Conservation (phyloP, 2,329 filamentous ascomycete genomes). For the Beauveria scarabaeidicola region DNA sequence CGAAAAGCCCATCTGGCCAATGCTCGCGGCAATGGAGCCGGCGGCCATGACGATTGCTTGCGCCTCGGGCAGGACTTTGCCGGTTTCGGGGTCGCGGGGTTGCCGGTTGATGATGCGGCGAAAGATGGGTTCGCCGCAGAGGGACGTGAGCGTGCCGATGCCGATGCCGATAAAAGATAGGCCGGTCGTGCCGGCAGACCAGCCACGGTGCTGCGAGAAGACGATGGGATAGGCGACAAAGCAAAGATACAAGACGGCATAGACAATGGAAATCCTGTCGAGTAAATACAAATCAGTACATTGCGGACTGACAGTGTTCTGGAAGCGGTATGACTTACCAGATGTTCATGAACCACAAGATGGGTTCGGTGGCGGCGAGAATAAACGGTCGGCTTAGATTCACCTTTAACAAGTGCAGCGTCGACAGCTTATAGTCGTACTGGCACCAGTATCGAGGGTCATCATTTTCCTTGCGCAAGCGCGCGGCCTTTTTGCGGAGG, state of each 20-base stretch:
- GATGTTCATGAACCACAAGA: conserved; percentile 54
- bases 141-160: conserved; percentile 48
- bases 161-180: conserved; percentile 65
- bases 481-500: conserved; percentile 54
- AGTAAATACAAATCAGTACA: not conserved
- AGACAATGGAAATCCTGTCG: conserved; percentile 62
- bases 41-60: conserved; percentile 69
- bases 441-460: conserved; percentile 64
- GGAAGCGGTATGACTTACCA: conserved; percentile 34
- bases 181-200: conserved; percentile 62
- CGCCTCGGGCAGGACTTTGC: conserved; percentile 63
- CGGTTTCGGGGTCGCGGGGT: conserved; percentile 60
- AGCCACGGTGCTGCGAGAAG: conserved; percentile 63
- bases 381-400: conserved; percentile 67
- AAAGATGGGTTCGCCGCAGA: conserved; percentile 57
- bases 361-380: conserved; percentile 68
- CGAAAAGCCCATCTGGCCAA: conserved; percentile 73
- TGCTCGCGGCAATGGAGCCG: conserved; percentile 59
- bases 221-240: conserved; percentile 83
- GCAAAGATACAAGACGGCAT: conserved; percentile 73
- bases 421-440: conserved; percentile 60
- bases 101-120: conserved; percentile 67
- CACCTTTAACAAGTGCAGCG: conserved; percentile 55
- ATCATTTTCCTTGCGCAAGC: conserved; percentile 53
- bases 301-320: not conserved